Percentiles rank a stretch among this genome's conserved stretches.
These are phyloP conservation scores for Didymella exigua DNA, from an alignment of 2,329 filamentous ascomycete species.

Conservation along the genomic window DNA sequence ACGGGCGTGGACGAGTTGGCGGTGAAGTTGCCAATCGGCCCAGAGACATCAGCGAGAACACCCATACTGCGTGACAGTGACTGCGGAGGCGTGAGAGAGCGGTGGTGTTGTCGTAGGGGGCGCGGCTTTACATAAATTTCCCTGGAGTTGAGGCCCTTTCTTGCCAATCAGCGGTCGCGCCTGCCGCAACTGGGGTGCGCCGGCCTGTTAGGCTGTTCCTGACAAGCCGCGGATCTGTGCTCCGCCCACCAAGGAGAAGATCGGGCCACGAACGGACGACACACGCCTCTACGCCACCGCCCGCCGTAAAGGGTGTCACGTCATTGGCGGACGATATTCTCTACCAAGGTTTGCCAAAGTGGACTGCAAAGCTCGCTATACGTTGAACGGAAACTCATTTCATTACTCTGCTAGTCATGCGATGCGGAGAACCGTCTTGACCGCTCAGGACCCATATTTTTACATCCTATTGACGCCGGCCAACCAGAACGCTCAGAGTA, in stretches of 20 bases:
- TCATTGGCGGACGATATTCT: slow-evolving; percentile 25
- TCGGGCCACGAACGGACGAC: slow-evolving; percentile 37
- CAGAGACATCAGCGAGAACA: slow-evolving; percentile 56
- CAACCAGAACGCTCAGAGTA: slow-evolving; percentile 24
- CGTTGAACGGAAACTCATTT: slow-evolving; percentile 9
- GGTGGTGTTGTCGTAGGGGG: slow-evolving; percentile 20
- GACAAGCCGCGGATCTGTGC: slow-evolving; percentile 19
- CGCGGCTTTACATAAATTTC: slow-evolving; percentile 38
- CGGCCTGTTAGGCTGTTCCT: slow-evolving; percentile 34
- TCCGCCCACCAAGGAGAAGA: slow-evolving; percentile 16
- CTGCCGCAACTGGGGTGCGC: slow-evolving; percentile 27
- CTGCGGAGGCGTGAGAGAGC: slow-evolving; percentile 19
- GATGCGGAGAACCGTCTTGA: slow-evolving; percentile 8
- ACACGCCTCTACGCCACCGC: slow-evolving; percentile 21
- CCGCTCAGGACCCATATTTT: slow-evolving; percentile 21
- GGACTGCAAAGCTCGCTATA: slow-evolving; percentile 2
- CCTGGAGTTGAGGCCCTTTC: slow-evolving; percentile 22
- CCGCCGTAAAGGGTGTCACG: slow-evolving; percentile 22
- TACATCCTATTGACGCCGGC: slow-evolving; percentile 21
- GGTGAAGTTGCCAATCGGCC: slow-evolving; percentile 56
- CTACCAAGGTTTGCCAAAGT: slow-evolving; percentile 1
- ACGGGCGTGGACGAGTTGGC: slow-evolving; percentile 50
- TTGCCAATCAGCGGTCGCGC: slow-evolving; percentile 25
- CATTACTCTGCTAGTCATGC: slow-evolving; percentile 1
- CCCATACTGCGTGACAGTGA: slow-evolving; percentile 53